Base-by-base conservation (phyloP, 2,329 filamentous ascomycete genomes). In the Colletotrichum salicis region DNA sequence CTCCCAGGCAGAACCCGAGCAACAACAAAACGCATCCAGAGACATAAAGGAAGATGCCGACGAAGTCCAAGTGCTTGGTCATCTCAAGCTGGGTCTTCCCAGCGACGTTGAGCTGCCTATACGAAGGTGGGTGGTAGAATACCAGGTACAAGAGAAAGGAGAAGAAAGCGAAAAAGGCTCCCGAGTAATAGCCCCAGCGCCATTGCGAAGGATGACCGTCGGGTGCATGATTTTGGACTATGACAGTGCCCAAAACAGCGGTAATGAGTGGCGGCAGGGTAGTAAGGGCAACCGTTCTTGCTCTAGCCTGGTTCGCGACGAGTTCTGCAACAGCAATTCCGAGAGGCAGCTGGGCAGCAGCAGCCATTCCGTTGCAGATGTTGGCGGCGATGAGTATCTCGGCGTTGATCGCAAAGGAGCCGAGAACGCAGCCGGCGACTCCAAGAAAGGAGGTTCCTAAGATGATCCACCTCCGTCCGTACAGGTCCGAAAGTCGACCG, bases 161-260 rank as follows among this genome's bases (percentile, higher is more conserved):
- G 27, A 85, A 69, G n/a, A 78, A 79, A 45, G 79, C 81, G 67
- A 84, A 78, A 64, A 86, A 84, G 74, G 85, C 84, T 67, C 82
- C 83, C 4, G 88, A 74, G 74, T 85, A 87, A 76, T 85, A 89
- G 67, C 78, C 82, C 84, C 85, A 87, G 52, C 86, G 80, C 86
- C 86, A 88, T 22, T 79, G 27, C 27, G 27, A 29, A 29, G 27
- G 27, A 29, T 29, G 27, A 29, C 27, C 27, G 3, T 29, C 27
- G 27, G 27, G 27, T 5, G 27, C 27, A 29, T 29, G 2, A 29
- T 29, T 29, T 29, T 29, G 27, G 3, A 15, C n/a, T 22, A 29
- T 29, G 41, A 15, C 59, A 35, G 59, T 3, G 41, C 41, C 24
- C 24, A 51, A 15, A 33, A 29, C 15, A 22, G 37, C 41, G n/a